Base-by-base conservation (phyloP, 1,284 basidiomycete species). In the Bondarzewia mesenterica region DNA sequence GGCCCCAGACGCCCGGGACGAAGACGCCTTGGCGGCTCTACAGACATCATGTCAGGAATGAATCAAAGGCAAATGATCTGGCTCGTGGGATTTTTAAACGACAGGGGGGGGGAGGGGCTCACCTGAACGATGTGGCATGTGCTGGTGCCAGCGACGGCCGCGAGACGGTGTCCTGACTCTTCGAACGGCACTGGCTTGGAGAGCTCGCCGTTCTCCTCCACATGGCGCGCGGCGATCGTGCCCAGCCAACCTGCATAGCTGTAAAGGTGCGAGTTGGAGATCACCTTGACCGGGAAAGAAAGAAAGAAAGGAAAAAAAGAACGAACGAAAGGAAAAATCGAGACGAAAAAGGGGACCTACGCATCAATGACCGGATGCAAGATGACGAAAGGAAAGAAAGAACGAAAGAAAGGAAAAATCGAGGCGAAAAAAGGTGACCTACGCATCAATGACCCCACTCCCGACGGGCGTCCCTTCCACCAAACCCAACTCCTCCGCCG, bases 221-320 rank as follows among this genome's bases (percentile, higher is more conserved):
- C 29, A 54, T 84, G 83, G 18, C 81, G 72, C 7, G 93, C 94
- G 7, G 90, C 95, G 35, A 97, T 83, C 0, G 95, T 98, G 16
- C 96, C 95, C 57, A 99, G 75, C 95, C 95, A 99, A n/a, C 95
- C 95, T 2, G 95, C 93, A 65, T 98, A 97, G 6, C 88, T 91
- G 54, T 20, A 50, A 29, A 42, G 5, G 26, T 46, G 16, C 20
- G 8, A 44, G 39, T 27, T 15, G 38, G 15, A 12, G 16, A 22
- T 40, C 18, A 40, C 8, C 20, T 40, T 18, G 10, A 40, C 20
- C 38, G 10, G 20, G 7, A 40, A 8, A 8, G 10, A 20, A 18
- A 20, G 8, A 14, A 40, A 8, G 20, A 20, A 40, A 40, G 8
- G n/a, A n/a, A n/a, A n/a, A n/a, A n/a, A n/a, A n/a, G n/a, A n/a